Evolutionary conservation across 768 basidiomycete species (phyloP).

Genomic region (Coprinopsis marcescibilis): DNA sequence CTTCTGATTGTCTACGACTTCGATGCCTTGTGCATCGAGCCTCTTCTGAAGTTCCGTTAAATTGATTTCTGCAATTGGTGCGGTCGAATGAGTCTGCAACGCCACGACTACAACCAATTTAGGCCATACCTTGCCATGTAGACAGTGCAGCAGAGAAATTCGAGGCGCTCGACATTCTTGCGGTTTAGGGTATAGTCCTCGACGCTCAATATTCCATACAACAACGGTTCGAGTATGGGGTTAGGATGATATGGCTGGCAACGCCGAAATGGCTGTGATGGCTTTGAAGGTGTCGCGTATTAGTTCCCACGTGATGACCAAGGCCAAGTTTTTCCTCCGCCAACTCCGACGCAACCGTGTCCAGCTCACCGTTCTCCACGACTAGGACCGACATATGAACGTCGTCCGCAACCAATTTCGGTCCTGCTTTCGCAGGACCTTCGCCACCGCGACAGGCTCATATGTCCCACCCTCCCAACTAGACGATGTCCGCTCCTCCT

Average conservation of each 20-base stretch:
- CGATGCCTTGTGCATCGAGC: constrained; percentile 87
- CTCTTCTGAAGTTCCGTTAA: constrained; percentile 88
- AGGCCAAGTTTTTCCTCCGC: background rate
- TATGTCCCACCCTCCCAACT: constrained; percentile 13
- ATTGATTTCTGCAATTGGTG: constrained; percentile 59
- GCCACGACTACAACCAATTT: background rate
- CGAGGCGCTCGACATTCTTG: constrained; percentile 43
- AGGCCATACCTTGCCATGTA: constrained; percentile 79
- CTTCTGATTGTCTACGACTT: constrained; percentile 98
- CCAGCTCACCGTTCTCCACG: background rate
- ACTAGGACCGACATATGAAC: constrained; percentile 18
- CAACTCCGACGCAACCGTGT: background rate
- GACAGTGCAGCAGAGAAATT: constrained; percentile 91
- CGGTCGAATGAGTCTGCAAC: background rate
- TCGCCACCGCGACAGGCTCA: background rate
- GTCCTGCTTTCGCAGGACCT: constrained; percentile 1
- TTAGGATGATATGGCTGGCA: too few species aligned
- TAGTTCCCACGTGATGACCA: constrained; percentile 12
- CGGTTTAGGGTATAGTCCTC: too few species aligned
- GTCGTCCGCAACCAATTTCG: constrained; percentile 16
- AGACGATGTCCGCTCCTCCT: constrained; percentile 7
- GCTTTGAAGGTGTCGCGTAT: constrained; percentile 8
- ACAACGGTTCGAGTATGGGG: too few species aligned
- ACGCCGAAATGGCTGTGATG: constrained; percentile 12
- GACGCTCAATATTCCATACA: too few species aligned